phyloP scores from a whole-genome alignment of 1,139 yeast species.

The Geotrichum citri-aurantii region DNA sequence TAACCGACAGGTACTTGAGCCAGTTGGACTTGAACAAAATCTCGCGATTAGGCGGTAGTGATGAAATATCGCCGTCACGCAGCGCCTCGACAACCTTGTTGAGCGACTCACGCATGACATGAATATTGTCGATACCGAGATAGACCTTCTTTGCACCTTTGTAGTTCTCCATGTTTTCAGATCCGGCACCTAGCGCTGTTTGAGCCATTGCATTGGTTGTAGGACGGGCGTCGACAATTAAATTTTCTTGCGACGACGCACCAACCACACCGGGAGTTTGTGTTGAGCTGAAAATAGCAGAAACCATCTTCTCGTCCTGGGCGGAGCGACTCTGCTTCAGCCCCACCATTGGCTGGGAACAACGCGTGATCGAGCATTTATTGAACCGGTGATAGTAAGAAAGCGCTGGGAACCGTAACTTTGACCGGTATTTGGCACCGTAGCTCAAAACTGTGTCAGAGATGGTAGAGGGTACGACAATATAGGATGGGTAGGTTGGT shows the following conservation, averaged over 20 bases:
- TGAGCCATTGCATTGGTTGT: slow-evolving; percentile 94
- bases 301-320: slow-evolving; percentile 81
- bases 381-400: slow-evolving; percentile 69
- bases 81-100: slow-evolving; percentile 56
- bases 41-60: slow-evolving; percentile 42
- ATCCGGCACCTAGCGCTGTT: slow-evolving; percentile 94
- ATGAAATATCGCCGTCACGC: slow-evolving; percentile 59
- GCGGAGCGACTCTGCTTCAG: slow-evolving; percentile 79
- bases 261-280: slow-evolving; percentile 30
- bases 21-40: slow-evolving; percentile 64
- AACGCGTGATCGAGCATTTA: slow-evolving; percentile 73
- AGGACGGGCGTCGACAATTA: slow-evolving; percentile 89
- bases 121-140: slow-evolving; percentile 90
- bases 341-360: slow-evolving; percentile 93
- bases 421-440: slow-evolving; percentile 81
- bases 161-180: slow-evolving; percentile 87
- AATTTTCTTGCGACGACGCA: slow-evolving; percentile 44
- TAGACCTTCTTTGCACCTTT: slow-evolving; percentile 62
- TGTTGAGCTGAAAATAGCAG: slow-evolving; percentile 59
- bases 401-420: slow-evolving; percentile 75
- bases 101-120: slow-evolving; percentile 85
- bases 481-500: slow-evolving; percentile 62
- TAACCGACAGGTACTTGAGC: slow-evolving; percentile 65
- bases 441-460: slow-evolving; percentile 79
- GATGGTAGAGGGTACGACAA: slow-evolving; percentile 67